A percentile compares a stretch with the other conserved stretches of the same genome.
Conservation (phyloP, 169 alveolate species). For the Eimeria praecox region DNA sequence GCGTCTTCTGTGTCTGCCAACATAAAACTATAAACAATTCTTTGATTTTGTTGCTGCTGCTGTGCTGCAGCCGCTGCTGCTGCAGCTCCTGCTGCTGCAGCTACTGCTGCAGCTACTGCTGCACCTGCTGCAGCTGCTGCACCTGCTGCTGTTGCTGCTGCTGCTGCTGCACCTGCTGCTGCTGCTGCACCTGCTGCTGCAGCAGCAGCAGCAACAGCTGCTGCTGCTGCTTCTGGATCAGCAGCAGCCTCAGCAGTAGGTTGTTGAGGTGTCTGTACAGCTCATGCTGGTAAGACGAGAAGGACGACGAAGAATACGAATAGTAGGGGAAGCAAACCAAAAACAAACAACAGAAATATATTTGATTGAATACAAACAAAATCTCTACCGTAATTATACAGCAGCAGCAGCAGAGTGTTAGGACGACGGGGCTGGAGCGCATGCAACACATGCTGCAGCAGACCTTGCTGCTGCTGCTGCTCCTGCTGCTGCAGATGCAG, state of each 20-base stretch:
- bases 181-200: conserved; percentile 19
- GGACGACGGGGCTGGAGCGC: conserved; percentile 37
- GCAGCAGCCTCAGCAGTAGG: neutral
- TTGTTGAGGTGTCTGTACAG: neutral
- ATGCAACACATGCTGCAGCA: conserved; percentile 28
- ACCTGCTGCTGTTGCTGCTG: neutral
- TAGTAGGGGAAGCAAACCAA: neutral
- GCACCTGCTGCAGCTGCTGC: neutral
- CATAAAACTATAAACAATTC: neutral
- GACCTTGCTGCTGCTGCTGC: conserved; percentile 17
- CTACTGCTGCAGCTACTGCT: neutral
- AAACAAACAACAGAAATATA: neutral
- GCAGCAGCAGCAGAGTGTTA: conserved; percentile 44
- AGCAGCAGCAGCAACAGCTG: neutral
- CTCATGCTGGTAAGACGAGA: conserved; percentile 8
- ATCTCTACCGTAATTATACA: conserved; percentile 10
- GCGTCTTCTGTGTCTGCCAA: neutral
- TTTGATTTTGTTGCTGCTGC: neutral
- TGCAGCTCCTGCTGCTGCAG: neutral
- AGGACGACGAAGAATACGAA: neutral
- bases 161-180: neutral
- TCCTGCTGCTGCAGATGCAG: neutral
- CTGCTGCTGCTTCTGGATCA: neutral
- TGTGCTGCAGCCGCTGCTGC: neutral
- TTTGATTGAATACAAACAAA: neutral